Evolutionary conservation across 1,284 basidiomycete genomes (phyloP), one percentile per base, ranked within the genome.

Genomic region (Irpex sp.): DNA sequence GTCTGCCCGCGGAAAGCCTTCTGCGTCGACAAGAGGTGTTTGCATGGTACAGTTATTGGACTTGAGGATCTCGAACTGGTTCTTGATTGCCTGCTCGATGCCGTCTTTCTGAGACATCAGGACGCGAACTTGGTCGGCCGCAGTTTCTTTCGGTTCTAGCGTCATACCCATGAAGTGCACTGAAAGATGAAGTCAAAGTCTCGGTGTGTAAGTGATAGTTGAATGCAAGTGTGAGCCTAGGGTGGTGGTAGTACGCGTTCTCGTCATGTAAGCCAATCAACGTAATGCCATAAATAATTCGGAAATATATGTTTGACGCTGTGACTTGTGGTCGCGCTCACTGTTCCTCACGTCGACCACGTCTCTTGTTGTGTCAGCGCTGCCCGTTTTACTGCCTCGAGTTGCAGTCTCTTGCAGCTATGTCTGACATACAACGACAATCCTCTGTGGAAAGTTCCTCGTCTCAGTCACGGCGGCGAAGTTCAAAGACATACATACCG

Each of bases 1-100:
- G 73, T 93, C 90, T 11, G 85, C 87, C 8, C 93, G 83, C 0
- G 95, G 95, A 74, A 93, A 97, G 5, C 94, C 95, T 62, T 95
- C 89, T 0, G 79, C 68, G 70, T 96, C 94, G 57, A 96, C 83
- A 37, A 97, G 84, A 0, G 92, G 85, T 0, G 90, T 86, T 46
- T 83, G 76, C 77, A 90, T 81, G 4, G 83, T 85, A 50, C 81
- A 82, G 60, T 81, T 81, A 64, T 90, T 81, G 51, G 81, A 77
- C 67, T 79, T 77, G 65, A 94, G 84, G 62, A 92, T 82, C 51
- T 82, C 75, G 57, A 83, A 75, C 64, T 93, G 87, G 3, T 76
- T 75, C 54, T 81, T 78, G 62, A 94, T 80, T 65, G 89, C 83
- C 21, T 79, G 78, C 70, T 93, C 87, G 66, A 94, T 84, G 13